A percentile compares a stretch with the other conserved stretches of the same genome.
phyloP scores from a whole-genome alignment of 257 asterid species.

The Marsdenia floribunda region DNA sequence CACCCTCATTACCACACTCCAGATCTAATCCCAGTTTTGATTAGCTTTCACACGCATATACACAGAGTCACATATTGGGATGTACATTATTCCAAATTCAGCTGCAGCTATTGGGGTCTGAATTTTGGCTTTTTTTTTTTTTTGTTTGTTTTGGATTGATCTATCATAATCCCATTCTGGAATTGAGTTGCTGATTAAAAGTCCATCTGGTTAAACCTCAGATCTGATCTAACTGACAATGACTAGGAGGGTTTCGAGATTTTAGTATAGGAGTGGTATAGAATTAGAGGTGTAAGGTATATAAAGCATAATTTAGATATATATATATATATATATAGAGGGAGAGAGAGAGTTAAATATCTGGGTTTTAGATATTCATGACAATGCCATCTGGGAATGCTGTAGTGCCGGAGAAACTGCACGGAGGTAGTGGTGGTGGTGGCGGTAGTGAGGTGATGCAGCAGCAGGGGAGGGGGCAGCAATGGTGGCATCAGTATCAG shows the following conservation, averaged over 20 bases:
- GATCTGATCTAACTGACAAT: constrained; percentile 33
- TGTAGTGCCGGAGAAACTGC: constrained; percentile 26
- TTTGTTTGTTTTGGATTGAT: constrained; percentile 9
- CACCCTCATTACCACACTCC: constrained; percentile 2
- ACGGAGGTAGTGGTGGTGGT: constrained; percentile 18
- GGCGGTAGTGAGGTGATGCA: constrained; percentile 8
- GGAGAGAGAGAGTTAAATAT: neutral
- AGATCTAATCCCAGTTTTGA: constrained; percentile 11
- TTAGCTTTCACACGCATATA: neutral
- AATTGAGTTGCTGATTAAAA: neutral
- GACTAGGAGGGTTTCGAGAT: constrained; percentile 21
- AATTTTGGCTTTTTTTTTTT: constrained; percentile 15
- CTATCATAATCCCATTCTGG: constrained; percentile 9
- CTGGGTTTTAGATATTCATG: constrained; percentile 19
- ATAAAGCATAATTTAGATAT: neutral
- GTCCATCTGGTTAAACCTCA: constrained; percentile 7
- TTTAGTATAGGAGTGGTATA: neutral
- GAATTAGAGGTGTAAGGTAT: neutral
- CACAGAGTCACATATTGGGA: neutral
- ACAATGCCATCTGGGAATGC: constrained; percentile 57
- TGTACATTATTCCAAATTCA: neutral
- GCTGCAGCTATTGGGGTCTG: neutral
- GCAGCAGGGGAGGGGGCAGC: constrained; percentile 25
- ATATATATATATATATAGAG: constrained; percentile 27
- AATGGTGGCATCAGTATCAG: constrained; percentile 42